Base-by-base conservation (phyloP, 805 yeast species). In the Suhomyces pyralidae region DNA sequence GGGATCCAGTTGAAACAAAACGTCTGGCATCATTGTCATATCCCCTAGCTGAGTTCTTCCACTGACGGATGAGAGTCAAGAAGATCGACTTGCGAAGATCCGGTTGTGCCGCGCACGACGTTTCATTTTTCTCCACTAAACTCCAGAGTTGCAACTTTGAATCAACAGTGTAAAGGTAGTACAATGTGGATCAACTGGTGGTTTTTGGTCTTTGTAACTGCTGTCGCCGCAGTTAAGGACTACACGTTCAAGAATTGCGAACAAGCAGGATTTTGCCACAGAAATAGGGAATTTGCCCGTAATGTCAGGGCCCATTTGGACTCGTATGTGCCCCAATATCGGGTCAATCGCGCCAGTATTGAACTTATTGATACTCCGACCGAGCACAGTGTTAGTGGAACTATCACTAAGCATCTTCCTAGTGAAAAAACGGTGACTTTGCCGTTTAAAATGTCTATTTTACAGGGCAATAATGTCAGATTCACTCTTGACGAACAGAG, bases 191-290 rank as follows among this genome's bases (percentile, higher is more conserved):
- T 42, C 45, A 22, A 42, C 19, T 42, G 45, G 45, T 42, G 45
- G 26, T 24, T 46, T 34, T 48, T 48, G 46, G 10, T 19, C 46
- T 15, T 48, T 9, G 19, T 30, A 6, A 9, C 46, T 15, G 8
- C 15, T 12, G 51, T 40, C 42, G n/a, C 22, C 6, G 69, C 68
- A 5, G 90, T 84, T 38, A 85, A 86, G 59, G 82, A 80, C 2
- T 82, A 84, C 56, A 68, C 90, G 51, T 87, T 90, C 75, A 88
- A 90, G 64, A 81, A 77, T 12, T 92, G 98, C 67, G 82, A 76
- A 5, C 85, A 87, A 61, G 81, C 90, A 15, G 96, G 97, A 6
- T 91, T 92, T 64, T 92, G 98, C 64, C 69, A 78, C 48, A 79
- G 98, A 67, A 89, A 92, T 62, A 74, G 93, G 51, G 83, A 81